Evolutionary conservation across 2,329 filamentous ascomycete species (phyloP), one percentile per base, ranked within the genome.

Genomic region (Coniella lustricola): DNA sequence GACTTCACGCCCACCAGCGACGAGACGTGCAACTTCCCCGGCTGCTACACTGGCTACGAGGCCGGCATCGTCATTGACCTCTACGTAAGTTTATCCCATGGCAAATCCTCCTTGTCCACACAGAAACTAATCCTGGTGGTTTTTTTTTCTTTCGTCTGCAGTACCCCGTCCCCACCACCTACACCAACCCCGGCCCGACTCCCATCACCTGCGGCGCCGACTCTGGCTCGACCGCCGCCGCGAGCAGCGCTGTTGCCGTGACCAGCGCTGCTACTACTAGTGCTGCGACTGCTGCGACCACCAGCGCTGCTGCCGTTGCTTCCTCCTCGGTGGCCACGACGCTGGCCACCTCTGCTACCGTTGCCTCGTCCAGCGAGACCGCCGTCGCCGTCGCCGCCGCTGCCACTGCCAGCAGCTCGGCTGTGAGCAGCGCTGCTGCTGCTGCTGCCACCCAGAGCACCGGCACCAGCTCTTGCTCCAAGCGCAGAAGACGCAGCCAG

Each of bases 1-100:
- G 51, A 49, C 29, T 57, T 59, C 9, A 55, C 49, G 35, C 63
- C 63, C n/a, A 49, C 35, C 9, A 37, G 35, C 17, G 35, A 37
- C 16, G 35, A 37, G 9, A 17, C 35, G 9, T 37, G 35, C 17
- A 20, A 10, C 17, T 37, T 37, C 16, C 35, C 35, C 10, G 35
- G 35, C n/a, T 37, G 35, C 35, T 37, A 37, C 35, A 37, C 35
- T 4, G 35, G 35, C 4, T 37, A 37, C 16, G 35, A 37, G 33
- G 7, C 25, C 10, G 25, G 25, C 10, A 5, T 29, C 25, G 25
- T 29, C 5, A 29, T 29, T 29, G 25, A 29, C 25, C 25, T 29
- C 25, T 29, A 29, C 25, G 25, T 29, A 10, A 29, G 25, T 29
- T 5, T 5, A 29, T 10, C 5, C 25, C 25, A 5, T 10, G 10